Evolutionary conservation across 805 yeast genomes (phyloP), one percentile per base, ranked within the genome.

Genomic region (Sugiyamaella chiloensis): DNA sequence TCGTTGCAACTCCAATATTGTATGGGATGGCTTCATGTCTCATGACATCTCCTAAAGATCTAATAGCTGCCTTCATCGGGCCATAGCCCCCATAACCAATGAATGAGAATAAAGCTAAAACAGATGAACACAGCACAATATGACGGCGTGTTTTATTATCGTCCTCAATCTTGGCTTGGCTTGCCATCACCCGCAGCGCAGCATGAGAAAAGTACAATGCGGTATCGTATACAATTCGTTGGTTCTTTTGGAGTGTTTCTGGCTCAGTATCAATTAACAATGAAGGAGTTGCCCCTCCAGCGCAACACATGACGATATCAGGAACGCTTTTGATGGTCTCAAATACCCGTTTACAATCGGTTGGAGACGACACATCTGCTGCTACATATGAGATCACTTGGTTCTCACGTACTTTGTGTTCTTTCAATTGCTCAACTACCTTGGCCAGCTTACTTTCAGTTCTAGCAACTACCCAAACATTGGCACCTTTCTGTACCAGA

Each of bases 11-110:
- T 23, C 83, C 68, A 53, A 83, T 80, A 51, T 82, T 76, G 58
- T 80, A 82, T 4, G 85, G 83, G 0, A 73, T 59, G 36, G 85
- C 72, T 62, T 93, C 99, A 56, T 90, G 96, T 52, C 96, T 79
- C 46, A 93, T 66, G 4, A 85, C 71, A 42, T 85, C 85, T 0
- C 89, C 82, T 11, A 93, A 68, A 0, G 95, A 71, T 58, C 86
- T 75, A 12, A 91, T 63, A 0, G 96, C 96, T 0, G 87, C 83
- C 63, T 93, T 93, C 55, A 81, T 65, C 0, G 99, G 99, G 0
- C 93, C 90, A 62, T 93, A 93, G 58, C 87, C 91, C 0, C 81
- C 76, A 63, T 93, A 93, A 0, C 99, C 99, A 37, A 88, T 85
- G 60, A 91, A 84, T 4, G 96, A 88, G 69, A 79, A 91, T 55